Percentiles rank a stretch among this genome's conserved stretches.
Conservation (phyloP, 1,139 yeast genomes). For the Zhuliangozyma blackwelliae region DNA sequence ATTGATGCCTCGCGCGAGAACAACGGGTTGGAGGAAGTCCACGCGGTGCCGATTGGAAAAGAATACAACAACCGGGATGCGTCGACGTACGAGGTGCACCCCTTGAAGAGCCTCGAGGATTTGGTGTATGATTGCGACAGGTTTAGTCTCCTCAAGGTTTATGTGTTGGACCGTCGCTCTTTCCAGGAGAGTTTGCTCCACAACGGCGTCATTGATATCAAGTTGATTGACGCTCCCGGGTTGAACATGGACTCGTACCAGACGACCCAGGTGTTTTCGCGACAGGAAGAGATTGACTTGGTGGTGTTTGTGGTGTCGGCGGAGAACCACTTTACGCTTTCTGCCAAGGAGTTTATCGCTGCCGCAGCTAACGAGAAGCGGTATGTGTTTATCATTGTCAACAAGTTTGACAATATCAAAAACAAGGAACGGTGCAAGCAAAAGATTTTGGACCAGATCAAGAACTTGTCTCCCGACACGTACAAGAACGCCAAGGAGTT, state of each 20-base stretch:
- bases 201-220: constrained; percentile 90
- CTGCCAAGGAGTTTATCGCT: constrained; percentile 90
- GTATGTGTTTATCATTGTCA: constrained; percentile 88
- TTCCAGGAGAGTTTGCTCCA: constrained; percentile 67
- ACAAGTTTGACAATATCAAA: constrained; percentile 79
- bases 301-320: constrained; percentile 96
- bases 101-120: constrained; percentile 54
- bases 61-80: constrained; percentile 60
- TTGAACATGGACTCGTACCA: constrained; percentile 89
- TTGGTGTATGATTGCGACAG: constrained; percentile 73
- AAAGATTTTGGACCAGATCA: constrained; percentile 82
- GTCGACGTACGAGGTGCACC: constrained; percentile 57
- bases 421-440: constrained; percentile 76
- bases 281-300: constrained; percentile 96
- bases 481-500: constrained; percentile 82
- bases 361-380: constrained; percentile 91
- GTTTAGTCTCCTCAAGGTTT: constrained; percentile 72
- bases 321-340: constrained; percentile 89
- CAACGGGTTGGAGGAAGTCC: constrained; percentile 78
- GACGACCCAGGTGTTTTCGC: constrained; percentile 90
- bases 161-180: constrained; percentile 72
- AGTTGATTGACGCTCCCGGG: constrained; percentile 96
- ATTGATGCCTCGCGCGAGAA: constrained; percentile 74
- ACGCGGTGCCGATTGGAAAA: constrained; percentile 64
- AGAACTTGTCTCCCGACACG: constrained; percentile 83